Conservation (phyloP, 2,329 filamentous ascomycete species). For the Chaetomiaceae sp. region DNA sequence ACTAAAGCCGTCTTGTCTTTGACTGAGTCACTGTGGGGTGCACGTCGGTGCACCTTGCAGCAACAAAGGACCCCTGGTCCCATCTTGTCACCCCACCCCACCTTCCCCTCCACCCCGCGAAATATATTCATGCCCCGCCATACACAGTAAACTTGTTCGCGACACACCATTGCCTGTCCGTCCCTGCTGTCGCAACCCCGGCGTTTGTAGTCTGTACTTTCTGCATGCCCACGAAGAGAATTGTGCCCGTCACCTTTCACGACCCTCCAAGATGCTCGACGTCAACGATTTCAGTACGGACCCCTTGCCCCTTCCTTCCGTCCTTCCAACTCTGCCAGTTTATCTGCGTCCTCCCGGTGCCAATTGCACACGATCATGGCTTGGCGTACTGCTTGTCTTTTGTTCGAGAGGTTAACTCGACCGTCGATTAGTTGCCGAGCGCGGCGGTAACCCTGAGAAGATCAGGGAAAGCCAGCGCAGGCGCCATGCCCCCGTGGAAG, state of each 20-base stretch:
- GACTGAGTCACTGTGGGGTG: conserved; percentile 9
- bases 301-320: not conserved
- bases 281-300: conserved; percentile 62
- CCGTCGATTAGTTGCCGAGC: conserved; percentile 55
- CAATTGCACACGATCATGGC: conserved; percentile 9
- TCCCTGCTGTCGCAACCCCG: not conserved
- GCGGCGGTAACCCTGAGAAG: conserved; percentile 84
- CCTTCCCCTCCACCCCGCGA: conserved; percentile 26
- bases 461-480: conserved; percentile 88
- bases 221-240: no score
- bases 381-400: not conserved
- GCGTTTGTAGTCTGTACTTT: not conserved
- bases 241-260: no score
- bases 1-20: not conserved
- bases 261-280: conserved; percentile 59
- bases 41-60: no score
- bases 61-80: conserved; percentile 14
- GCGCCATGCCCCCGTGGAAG: conserved; percentile 72
- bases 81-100: conserved; percentile 19
- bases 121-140: conserved; percentile 28
- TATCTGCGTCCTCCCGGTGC: not conserved
- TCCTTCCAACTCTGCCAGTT: not conserved
- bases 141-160: conserved; percentile 18
- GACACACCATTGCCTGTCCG: conserved; percentile 13
- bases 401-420: conserved; percentile 9